Conservation (phyloP, 306 rosid genomes). For the Carpinus fangiana region DNA sequence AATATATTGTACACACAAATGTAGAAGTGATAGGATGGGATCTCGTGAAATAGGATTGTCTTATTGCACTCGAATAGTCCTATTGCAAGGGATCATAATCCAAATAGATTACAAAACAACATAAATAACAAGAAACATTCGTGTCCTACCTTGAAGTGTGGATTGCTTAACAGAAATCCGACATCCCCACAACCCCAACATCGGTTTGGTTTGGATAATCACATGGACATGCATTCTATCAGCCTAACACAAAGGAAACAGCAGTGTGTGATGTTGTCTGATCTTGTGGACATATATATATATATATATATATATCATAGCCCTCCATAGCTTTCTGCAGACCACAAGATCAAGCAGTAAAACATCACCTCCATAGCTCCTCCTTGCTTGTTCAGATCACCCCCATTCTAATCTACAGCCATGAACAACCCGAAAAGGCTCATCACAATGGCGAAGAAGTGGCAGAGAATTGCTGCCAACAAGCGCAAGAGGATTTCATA, state of each 20-base stretch:
- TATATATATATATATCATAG: not conserved
- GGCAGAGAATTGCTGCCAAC: not conserved
- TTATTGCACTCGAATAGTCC: no score
- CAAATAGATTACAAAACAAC: not conserved
- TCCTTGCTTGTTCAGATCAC: not conserved
- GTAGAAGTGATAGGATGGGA: no score
- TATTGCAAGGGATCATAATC: no score
- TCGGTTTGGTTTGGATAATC: not conserved
- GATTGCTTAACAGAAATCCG: not conserved
- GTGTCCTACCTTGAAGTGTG: not conserved
- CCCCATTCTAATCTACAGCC: not conserved
- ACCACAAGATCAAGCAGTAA: not conserved
- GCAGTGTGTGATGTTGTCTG: not conserved
- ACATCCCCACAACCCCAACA: not conserved
- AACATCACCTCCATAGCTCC: not conserved
- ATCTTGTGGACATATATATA: not conserved
- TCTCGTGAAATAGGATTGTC: no score
- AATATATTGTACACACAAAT: not conserved
- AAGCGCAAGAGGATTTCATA: not conserved
- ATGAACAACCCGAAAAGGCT: slow-evolving; percentile 5
- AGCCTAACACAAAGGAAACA: not conserved
- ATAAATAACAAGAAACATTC: not conserved
- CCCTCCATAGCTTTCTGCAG: not conserved
- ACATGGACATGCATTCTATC: not conserved
- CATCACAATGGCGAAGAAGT: not conserved